These are phyloP conservation scores for Laguncularia racemosa DNA, from an alignment of 345 rosid genomes.

Conservation along the genomic window DNA sequence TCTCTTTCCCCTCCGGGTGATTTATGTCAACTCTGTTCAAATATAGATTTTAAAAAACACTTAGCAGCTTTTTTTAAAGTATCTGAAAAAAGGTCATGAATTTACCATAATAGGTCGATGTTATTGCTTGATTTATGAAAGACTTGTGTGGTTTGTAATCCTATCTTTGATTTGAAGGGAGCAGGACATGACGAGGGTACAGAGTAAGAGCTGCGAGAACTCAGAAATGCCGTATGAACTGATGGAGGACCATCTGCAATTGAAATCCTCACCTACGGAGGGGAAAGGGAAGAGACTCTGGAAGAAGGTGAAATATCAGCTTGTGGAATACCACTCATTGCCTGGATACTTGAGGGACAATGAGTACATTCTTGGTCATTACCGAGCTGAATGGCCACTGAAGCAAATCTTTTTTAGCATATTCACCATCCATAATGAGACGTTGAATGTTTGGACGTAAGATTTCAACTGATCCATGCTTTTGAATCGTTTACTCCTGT, in stretches of 20 bases:
- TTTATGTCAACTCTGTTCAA: too few species aligned
- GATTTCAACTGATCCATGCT: conserved; percentile 10
- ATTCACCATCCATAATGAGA: conserved; percentile 84
- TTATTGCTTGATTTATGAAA: not conserved
- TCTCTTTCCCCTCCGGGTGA: too few species aligned
- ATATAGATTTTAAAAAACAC: too few species aligned
- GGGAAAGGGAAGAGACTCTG: conserved; percentile 79
- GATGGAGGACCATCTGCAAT: conserved; percentile 25
- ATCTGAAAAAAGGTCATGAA: too few species aligned
- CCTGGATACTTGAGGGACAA: conserved; percentile 85
- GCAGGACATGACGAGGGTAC: conserved; percentile 29
- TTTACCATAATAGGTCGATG: too few species aligned
- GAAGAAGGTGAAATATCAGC: conserved; percentile 86
- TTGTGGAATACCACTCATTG: conserved; percentile 81
- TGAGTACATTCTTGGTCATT: conserved; percentile 78
- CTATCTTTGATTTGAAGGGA: not conserved
- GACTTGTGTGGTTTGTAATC: not conserved
- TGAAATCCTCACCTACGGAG: conserved; percentile 21
- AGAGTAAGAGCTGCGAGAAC: conserved; percentile 15
- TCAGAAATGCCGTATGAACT: conserved; percentile 27
- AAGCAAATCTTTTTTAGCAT: conserved; percentile 80
- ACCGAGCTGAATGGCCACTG: conserved; percentile 88
- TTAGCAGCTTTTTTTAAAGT: too few species aligned
- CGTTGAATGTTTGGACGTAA: conserved; percentile 97
- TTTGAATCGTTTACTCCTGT: not conserved